Base-by-base conservation (phyloP, 768 basidiomycete species). In the Xanthoconium purpureum region DNA sequence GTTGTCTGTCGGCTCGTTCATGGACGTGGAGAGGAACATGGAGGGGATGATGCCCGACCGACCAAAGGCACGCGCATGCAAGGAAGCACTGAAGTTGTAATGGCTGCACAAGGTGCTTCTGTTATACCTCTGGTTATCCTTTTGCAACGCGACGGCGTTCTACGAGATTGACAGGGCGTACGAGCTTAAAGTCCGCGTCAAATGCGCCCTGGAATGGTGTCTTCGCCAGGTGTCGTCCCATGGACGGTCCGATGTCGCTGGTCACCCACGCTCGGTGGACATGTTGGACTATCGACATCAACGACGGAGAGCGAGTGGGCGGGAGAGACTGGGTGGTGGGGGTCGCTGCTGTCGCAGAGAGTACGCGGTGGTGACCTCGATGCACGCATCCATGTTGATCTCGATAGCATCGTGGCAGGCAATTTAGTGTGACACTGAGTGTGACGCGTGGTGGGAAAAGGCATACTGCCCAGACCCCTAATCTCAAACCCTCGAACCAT, bases 121-220 rank as follows among this genome's bases (percentile, higher is more conserved):
- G 14, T 63, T 88, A 20, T 98, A 98, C 71, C 75, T 93, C 47
- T 99, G 96, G 96, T 77, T 94, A 59, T 77, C 79, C 18, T 85
- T 83, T 68, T 85, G 94, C 38, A 78, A 83, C 56, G 77, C 83
- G 0, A 76, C 91, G 50, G 77, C 84, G 9, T 98, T 89, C 68
- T 71, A 80, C 5, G 77, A 88, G n/a, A 73, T 78, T 32, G 67
- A 73, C 7, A 69, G 73, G 29, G 88, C 84, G 2, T 60, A 70
- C 13, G 72, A 66, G 15, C 63, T 91, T 44, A 91, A 93, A 67
- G 66, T 66, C 13, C 73, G 87, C 29, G 74, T 85, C 9, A 91
- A 96, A 73, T 65, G 66, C 36, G 85, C 78, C 14, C 77, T 95
- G 64, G 85, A 91, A 47, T 85, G 83, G 77, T 77, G 73, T 56